Conservation (phyloP, 129 eudicot genomes). For the Tagetes erecta region DNA sequence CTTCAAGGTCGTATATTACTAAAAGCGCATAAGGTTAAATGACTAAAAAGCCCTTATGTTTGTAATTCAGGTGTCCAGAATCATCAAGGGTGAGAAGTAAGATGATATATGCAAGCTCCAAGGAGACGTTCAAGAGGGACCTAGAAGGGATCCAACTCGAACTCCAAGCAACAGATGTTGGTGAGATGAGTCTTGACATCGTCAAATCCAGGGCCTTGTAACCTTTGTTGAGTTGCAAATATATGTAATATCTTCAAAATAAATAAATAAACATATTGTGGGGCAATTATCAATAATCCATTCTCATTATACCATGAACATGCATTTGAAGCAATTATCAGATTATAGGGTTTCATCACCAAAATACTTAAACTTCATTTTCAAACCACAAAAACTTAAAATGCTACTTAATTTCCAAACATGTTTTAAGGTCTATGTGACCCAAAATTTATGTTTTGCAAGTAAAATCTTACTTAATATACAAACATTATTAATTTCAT, state of each 20-base stretch:
- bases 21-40: background rate
- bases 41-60: background rate
- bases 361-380: too few relatives aligned
- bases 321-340: too few relatives aligned
- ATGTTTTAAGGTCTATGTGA: too few relatives aligned
- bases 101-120: constrained; percentile 53
- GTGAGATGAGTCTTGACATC: constrained; percentile 53
- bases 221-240: background rate
- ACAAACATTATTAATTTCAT: too few relatives aligned
- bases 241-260: constrained; percentile 4
- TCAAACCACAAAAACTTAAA: too few relatives aligned
- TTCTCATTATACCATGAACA: background rate
- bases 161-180: constrained; percentile 50
- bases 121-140: constrained; percentile 53
- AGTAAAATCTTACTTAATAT: too few relatives aligned
- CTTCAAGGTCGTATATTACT: background rate
- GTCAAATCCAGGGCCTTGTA: constrained; percentile 41
- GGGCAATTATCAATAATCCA: constrained; percentile 15
- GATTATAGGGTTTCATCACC: too few relatives aligned
- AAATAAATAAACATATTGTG: constrained; percentile 7
- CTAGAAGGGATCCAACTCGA: constrained; percentile 54
- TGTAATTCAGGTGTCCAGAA: constrained; percentile 42
- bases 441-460: too few relatives aligned
- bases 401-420: too few relatives aligned
- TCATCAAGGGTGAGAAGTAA: constrained; percentile 53